phyloP scores from a whole-genome alignment of 2,329 filamentous ascomycete species.

The Sclerotinia trifoliorum region DNA sequence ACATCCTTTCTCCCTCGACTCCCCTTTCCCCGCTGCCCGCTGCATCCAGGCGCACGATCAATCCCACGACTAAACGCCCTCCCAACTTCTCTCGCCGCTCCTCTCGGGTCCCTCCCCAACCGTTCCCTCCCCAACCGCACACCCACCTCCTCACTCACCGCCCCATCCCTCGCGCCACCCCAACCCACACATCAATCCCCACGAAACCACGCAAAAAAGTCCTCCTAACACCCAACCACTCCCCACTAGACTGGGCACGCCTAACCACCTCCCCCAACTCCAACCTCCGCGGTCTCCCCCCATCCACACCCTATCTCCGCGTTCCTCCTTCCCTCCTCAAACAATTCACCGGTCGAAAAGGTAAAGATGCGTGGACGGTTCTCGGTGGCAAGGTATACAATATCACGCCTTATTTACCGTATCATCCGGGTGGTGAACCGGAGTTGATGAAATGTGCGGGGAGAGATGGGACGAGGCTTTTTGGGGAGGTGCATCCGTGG shows the following conservation, averaged over 20 bases:
- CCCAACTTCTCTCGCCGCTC: slow-evolving; percentile 25
- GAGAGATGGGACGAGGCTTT: slow-evolving; percentile 60
- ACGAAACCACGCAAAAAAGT: slow-evolving; percentile 67
- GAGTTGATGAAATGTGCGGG: slow-evolving; percentile 66
- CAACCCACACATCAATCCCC: slow-evolving; percentile 43
- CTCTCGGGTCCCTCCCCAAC: slow-evolving; percentile 32
- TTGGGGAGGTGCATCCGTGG: slow-evolving; percentile 68
- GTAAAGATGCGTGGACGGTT: slow-evolving; percentile 85
- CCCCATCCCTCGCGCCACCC: slow-evolving; percentile 51
- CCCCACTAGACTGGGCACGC: slow-evolving; percentile 92
- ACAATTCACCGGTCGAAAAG: slow-evolving; percentile 75
- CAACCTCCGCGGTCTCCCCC: slow-evolving; percentile 64
- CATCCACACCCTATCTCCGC: slow-evolving; percentile 57
- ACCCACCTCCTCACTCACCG: slow-evolving; percentile 40
- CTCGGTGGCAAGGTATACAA: slow-evolving; percentile 93
- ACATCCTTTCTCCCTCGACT: slow-evolving; percentile 34
- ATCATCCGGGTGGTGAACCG: slow-evolving; percentile 82
- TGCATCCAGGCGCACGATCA: slow-evolving; percentile 39
- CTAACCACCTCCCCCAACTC: slow-evolving; percentile 61
- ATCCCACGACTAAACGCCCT: slow-evolving; percentile 28
- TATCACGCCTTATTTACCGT: slow-evolving; percentile 82
- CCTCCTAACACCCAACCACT: slow-evolving; percentile 83
- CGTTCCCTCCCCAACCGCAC: slow-evolving; percentile 44
- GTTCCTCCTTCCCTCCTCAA: slow-evolving; percentile 82
- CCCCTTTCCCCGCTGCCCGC: slow-evolving; percentile 50